phyloP scores from a whole-genome alignment of 1,284 basidiomycete species.

The Wolfiporia cocos region DNA sequence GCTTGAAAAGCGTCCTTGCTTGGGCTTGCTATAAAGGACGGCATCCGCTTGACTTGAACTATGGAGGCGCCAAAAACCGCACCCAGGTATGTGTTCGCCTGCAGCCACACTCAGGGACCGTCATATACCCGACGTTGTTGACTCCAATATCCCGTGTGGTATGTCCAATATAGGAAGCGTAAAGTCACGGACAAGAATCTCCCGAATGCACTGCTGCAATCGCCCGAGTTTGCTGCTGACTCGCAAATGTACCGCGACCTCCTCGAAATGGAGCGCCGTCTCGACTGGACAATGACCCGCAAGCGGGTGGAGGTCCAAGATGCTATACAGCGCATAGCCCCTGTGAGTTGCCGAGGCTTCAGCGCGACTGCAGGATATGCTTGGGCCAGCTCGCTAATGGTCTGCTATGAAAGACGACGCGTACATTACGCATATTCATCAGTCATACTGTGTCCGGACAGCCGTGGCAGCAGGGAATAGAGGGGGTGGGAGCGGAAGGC shows the following conservation, averaged over 20 bases:
- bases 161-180: conserved; percentile 64
- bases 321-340: conserved; percentile 55
- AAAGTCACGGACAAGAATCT: conserved; percentile 78
- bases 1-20: no score
- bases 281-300: conserved; percentile 94
- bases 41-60: no score
- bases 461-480: conserved; percentile 62
- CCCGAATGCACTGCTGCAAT: conserved; percentile 62
- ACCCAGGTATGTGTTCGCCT: no score
- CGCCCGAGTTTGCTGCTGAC: conserved; percentile 71
- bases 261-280: conserved; percentile 82
- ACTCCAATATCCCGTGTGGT: no score
- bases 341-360: conserved; percentile 33
- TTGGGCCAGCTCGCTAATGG: no score
- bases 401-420: conserved; percentile 78
- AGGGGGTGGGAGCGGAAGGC: conserved; percentile 15
- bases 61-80: no score
- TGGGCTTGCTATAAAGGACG: no score
- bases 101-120: no score
- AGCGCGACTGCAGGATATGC: conserved; percentile 1
- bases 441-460: conserved; percentile 88
- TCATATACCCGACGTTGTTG: no score
- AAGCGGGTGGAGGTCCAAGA: conserved; percentile 91
- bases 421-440: conserved; percentile 84
- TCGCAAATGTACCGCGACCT: conserved; percentile 85